Evolutionary conservation across 1,139 yeast genomes (phyloP).

Genomic region (Candida tetrigidarum): DNA sequence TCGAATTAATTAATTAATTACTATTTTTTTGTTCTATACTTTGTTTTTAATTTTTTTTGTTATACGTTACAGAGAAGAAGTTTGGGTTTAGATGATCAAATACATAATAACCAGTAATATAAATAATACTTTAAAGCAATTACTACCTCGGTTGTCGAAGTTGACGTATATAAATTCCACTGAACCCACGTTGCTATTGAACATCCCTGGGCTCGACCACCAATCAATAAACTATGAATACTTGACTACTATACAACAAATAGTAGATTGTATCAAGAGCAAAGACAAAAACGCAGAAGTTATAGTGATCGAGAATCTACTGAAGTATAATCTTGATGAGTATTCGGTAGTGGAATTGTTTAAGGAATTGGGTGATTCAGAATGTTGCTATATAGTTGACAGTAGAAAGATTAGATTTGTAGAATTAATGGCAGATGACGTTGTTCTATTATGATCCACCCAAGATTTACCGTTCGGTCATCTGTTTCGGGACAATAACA

Average conservation of each 20-base stretch:
- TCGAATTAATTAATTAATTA: not conserved
- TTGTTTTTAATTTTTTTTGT: too few relatives aligned
- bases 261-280: not conserved
- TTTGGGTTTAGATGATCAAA: slow-evolving; percentile 9
- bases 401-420: slow-evolving; percentile 10
- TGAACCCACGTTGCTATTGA: slow-evolving; percentile 13
- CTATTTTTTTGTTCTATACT: not conserved
- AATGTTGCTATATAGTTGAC: slow-evolving; percentile 11
- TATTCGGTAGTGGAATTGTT: slow-evolving; percentile 12
- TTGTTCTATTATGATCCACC: not conserved
- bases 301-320: slow-evolving; percentile 13
- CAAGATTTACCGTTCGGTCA: too few relatives aligned
- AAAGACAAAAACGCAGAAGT: slow-evolving; percentile 2
- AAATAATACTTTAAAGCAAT: slow-evolving; percentile 4
- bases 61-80: too few relatives aligned
- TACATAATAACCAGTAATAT: slow-evolving; percentile 11
- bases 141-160: slow-evolving; percentile 5
- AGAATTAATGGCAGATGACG: slow-evolving; percentile 13
- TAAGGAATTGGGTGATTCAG: slow-evolving; percentile 5
- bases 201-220: not conserved
- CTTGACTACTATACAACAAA: slow-evolving; percentile 9
- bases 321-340: slow-evolving; percentile 3
- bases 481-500: too few relatives aligned
- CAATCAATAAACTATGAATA: slow-evolving; percentile 15
- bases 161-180: slow-evolving; percentile 17